Conservation (phyloP, 1,284 basidiomycete species). For the Lentinula novae-zelandiae region DNA sequence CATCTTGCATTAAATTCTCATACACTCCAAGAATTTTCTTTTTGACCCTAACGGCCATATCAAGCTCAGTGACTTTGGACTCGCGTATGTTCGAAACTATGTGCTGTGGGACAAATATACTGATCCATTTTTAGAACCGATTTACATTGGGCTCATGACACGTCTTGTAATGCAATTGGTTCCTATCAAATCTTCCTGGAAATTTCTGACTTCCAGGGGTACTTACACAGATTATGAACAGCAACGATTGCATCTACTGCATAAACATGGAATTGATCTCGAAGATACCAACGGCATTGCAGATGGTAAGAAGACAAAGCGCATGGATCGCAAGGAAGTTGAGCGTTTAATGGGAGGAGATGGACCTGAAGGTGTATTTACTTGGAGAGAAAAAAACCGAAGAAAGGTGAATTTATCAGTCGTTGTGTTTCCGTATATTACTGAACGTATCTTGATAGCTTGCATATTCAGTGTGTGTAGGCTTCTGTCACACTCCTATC, state of each 20-base stretch:
- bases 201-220: conserved; percentile 13
- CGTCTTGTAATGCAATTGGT: conserved; percentile 57
- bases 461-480: conserved; percentile 90
- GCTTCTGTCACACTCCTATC: conserved; percentile 13
- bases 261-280: conserved; percentile 93
- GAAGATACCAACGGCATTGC: conserved; percentile 68
- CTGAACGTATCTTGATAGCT: conserved; percentile 42
- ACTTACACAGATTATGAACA: conserved; percentile 89
- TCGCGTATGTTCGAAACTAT: conserved; percentile 64
- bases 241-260: conserved; percentile 83
- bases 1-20: conserved; percentile 19
- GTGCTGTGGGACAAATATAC: conserved; percentile 25
- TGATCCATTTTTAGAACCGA: conserved; percentile 53
- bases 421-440: conserved; percentile 7
- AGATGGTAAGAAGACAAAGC: conserved; percentile 66
- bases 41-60: conserved; percentile 93
- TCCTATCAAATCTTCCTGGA: conserved; percentile 5
- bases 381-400: conserved; percentile 92
- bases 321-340: conserved; percentile 74
- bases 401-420: conserved; percentile 56
- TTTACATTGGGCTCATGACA: conserved; percentile 91
- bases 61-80: conserved; percentile 92
- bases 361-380: conserved; percentile 78
- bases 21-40: conserved; percentile 78
- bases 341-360: conserved; percentile 79